phyloP scores from a whole-genome alignment of 2,329 filamentous ascomycete species.

The Aspergillus ustus region DNA sequence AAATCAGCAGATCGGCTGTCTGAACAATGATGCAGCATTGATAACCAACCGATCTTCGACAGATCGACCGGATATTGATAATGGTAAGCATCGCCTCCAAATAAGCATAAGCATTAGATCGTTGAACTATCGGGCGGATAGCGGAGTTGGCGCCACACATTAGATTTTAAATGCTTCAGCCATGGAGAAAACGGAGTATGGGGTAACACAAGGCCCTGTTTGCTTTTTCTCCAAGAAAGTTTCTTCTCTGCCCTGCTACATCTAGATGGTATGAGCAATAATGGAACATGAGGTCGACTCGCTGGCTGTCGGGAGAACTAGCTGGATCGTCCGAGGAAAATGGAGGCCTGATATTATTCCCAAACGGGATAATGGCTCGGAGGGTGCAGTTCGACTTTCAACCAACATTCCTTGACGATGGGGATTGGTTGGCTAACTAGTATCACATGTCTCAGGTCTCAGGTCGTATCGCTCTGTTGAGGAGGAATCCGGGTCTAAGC shows the following conservation, averaged over 20 bases:
- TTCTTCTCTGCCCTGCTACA: not conserved
- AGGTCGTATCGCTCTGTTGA: not conserved
- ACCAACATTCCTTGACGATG: not conserved
- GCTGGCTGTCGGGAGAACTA: not conserved
- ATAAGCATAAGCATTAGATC: not conserved
- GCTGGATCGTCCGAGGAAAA: not conserved
- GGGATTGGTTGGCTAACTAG: not conserved
- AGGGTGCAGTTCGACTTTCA: not conserved
- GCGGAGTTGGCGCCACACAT: not conserved
- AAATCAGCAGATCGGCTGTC: not conserved
- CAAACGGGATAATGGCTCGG: not conserved
- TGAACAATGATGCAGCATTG: not conserved
- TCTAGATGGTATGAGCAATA: not conserved
- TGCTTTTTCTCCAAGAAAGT: not conserved
- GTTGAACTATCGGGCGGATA: not conserved
- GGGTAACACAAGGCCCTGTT: not conserved
- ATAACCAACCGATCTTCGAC: not conserved
- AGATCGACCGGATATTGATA: not conserved
- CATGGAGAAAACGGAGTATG: not conserved
- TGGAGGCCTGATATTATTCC: not conserved
- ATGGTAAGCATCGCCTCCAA: not conserved
- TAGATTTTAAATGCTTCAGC: not conserved
- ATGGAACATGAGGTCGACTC: not conserved
- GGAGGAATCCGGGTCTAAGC: not conserved
- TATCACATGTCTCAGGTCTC: not conserved